phyloP scores from a whole-genome alignment of 495 filamentous ascomycete species.

The Xylaria scruposa region DNA sequence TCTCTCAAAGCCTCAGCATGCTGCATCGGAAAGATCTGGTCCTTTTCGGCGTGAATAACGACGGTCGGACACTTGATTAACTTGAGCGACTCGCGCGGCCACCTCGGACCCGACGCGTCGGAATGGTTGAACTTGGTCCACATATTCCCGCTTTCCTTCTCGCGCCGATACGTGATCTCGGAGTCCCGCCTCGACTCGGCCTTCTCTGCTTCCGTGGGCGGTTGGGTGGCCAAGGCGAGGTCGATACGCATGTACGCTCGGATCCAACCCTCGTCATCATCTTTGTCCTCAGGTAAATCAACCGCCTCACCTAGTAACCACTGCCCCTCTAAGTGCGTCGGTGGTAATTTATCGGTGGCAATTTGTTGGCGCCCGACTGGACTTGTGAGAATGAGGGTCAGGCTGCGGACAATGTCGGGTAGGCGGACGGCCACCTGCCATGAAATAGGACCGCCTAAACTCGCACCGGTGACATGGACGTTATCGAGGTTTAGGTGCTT shows the following conservation, averaged over 20 bases:
- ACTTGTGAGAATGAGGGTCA: conserved; percentile 21
- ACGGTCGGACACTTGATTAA: neutral
- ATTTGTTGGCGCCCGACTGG: conserved; percentile 17
- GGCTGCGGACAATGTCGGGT: conserved; percentile 10
- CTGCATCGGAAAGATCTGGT: conserved; percentile 21
- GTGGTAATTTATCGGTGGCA: conserved; percentile 12
- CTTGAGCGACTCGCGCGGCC: conserved; percentile 23
- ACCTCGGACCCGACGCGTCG: conserved; percentile 22
- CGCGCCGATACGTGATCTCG: conserved; percentile 21
- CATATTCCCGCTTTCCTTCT: conserved; percentile 25
- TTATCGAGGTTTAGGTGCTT: conserved; percentile 14
- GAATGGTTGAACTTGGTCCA: conserved; percentile 28
- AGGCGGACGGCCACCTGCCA: conserved; percentile 21
- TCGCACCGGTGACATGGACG: conserved; percentile 14
- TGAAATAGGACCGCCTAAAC: conserved; percentile 22
- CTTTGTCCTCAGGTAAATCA: neutral
- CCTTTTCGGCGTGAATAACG: conserved; percentile 26
- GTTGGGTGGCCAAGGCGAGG: conserved; percentile 20
- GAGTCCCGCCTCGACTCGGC: conserved; percentile 19
- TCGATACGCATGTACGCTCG: conserved; percentile 13
- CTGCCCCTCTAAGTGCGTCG: neutral
- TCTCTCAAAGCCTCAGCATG: conserved; percentile 28
- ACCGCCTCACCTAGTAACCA: conserved; percentile 16
- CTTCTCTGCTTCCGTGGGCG: conserved; percentile 20
- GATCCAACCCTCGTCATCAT: conserved; percentile 21